Evolutionary conservation across 2,329 filamentous ascomycete species (phyloP), one percentile per base, ranked within the genome.

Genomic region (Pyricularia pennisetigena): DNA sequence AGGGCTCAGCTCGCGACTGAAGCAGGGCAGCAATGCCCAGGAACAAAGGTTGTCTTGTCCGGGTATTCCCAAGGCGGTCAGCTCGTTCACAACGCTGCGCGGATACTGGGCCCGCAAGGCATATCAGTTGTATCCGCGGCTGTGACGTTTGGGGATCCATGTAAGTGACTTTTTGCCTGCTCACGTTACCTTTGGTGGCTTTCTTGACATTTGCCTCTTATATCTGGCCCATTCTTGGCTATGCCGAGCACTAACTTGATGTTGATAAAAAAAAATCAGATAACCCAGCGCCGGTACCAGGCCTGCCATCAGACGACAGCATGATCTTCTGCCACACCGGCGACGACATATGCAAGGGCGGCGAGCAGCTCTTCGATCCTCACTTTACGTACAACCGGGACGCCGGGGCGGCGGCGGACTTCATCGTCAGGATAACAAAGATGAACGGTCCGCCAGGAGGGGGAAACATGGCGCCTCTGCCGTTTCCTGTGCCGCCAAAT

Each of bases 21-120:
- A 62, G 67, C 67, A 4, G 41, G 12, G 24, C 12, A 35, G 28
- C 32, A 65, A 20, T 80, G 79, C 64, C 79, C 79, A 0, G 71
- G 74, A 24, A 79, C 78, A 4, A 76, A 77, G 65, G 72, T 81
- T 59, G 75, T 80, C 9, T 75, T 81, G 71, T 74, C 77, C 12
- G 79, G 79, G 8, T 81, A 72, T 57, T 71, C 69, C 12, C 72
- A 73, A 62, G 72, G 72, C 20, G 71, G 70, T 7, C 72, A 72
- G 68, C 67, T 73, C n/a, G 72, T 72, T 23, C 72, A 72, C 69
- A 72, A 72, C 32, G 70, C 72, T 10, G 35, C 61, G 12, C 49
- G 57, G 64, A 49, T 64, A 4, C 49, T 68, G 49, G 61, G 68
- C 66, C 57, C 67, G 61, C 28, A 64, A 26, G 62, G 20, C 61